Percentiles rank a stretch among this genome's conserved stretches.
Evolutionary conservation across 1,139 yeast species (phyloP).

Genomic region (Wickerhamiella infanticola): DNA sequence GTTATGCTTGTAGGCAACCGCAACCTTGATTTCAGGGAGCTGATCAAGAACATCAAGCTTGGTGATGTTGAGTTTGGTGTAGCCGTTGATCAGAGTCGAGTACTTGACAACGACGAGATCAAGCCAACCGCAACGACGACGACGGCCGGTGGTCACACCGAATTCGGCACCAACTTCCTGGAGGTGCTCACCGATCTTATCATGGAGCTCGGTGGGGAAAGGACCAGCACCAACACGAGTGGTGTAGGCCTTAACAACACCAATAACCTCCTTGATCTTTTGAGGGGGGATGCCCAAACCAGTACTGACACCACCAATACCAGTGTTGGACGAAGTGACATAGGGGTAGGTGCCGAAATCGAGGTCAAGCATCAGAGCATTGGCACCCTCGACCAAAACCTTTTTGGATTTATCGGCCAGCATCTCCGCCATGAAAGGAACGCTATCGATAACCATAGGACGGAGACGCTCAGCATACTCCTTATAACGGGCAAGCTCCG

Average conservation of each 20-base stretch:
- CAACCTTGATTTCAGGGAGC: conserved; percentile 76
- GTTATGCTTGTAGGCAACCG: conserved; percentile 60
- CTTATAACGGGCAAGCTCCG: conserved; percentile 64
- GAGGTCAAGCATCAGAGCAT: conserved; percentile 92
- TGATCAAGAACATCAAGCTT: conserved; percentile 88
- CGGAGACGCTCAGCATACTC: conserved; percentile 54
- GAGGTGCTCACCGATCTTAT: conserved; percentile 69
- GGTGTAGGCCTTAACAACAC: conserved; percentile 97
- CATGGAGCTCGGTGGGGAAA: conserved; percentile 94
- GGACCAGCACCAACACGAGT: conserved; percentile 99
- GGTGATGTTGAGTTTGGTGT: conserved; percentile 85
- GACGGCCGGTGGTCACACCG: conserved; percentile 98
- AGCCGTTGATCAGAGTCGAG: conserved; percentile 83
- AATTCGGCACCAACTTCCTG: conserved; percentile 88
- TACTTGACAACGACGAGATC: conserved; percentile 89
- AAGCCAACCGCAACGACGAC: conserved; percentile 99
- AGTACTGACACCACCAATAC: conserved; percentile 95
- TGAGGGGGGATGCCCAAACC: conserved; percentile 93
- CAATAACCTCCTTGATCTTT: conserved; percentile 63
- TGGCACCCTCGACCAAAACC: conserved; percentile 93
- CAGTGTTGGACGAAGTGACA: conserved; percentile 90
- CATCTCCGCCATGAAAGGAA: conserved; percentile 78
- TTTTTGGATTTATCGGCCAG: conserved; percentile 53
- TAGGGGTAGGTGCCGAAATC: conserved; percentile 98
- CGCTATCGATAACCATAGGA: conserved; percentile 90